phyloP scores from a whole-genome alignment of 495 filamentous ascomycete genomes.

The Tuber umbilicatum region DNA sequence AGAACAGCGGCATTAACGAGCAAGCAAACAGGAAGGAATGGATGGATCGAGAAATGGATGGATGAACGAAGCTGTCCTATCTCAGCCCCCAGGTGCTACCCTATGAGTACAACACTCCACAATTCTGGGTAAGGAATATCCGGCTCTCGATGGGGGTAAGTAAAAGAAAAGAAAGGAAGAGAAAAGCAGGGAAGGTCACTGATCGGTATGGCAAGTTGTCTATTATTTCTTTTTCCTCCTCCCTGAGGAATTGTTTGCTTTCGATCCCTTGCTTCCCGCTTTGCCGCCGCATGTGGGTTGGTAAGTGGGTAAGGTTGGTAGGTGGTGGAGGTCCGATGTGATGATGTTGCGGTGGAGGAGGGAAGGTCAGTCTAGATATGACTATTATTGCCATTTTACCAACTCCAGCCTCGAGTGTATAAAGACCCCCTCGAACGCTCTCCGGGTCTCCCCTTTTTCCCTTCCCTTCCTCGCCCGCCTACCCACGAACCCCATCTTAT shows the following conservation, averaged over 20 bases:
- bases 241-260: not conserved
- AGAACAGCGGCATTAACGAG: not conserved
- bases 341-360: not conserved
- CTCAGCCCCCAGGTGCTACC: not conserved
- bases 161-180: not conserved
- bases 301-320: not conserved
- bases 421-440: conserved; percentile 1
- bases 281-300: not conserved
- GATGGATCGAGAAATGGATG: not conserved
- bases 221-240: not conserved
- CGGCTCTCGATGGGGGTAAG: not conserved
- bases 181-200: not conserved
- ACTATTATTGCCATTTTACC: not conserved
- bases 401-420: not conserved
- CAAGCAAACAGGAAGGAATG: not conserved
- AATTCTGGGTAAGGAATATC: not conserved
- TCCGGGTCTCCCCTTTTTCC: not conserved
- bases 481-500: conserved; percentile 1
- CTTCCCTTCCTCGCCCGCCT: conserved; percentile 2
- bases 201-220: not conserved
- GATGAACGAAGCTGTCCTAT: not conserved
- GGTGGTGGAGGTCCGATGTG: not conserved
- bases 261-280: conserved; percentile 1
- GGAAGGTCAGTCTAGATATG: not conserved
- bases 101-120: not conserved